phyloP scores from a whole-genome alignment of 192 early-diverging fungal species.

The Glomus cerebriforme region DNA sequence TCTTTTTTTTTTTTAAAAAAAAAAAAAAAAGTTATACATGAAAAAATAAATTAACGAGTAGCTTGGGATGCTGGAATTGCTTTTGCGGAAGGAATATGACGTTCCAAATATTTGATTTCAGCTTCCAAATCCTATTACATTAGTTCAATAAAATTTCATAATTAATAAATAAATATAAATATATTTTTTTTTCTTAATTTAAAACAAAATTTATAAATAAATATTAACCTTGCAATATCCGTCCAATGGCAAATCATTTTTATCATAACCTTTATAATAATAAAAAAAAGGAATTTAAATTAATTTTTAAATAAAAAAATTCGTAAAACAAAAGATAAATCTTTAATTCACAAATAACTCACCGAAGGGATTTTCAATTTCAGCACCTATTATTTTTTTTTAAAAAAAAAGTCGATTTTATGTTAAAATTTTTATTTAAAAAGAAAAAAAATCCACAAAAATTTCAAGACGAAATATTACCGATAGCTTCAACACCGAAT shows the following conservation, averaged over 20 bases:
- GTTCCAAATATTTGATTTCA: constrained; percentile 26
- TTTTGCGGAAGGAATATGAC: constrained; percentile 13
- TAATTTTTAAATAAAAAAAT: neutral
- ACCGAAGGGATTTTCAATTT: constrained; percentile 83
- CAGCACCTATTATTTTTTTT: constrained; percentile 44
- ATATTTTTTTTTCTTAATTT: too few species aligned
- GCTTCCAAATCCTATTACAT: constrained; percentile 28
- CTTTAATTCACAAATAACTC: constrained; percentile 27
- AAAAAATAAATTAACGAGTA: neutral
- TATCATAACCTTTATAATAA: constrained; percentile 16
- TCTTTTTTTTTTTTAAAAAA: neutral
- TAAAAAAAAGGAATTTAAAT: too few species aligned
- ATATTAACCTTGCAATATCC: constrained; percentile 21
- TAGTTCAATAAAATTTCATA: neutral
- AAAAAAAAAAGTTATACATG: neutral
- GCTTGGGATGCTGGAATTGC: neutral
- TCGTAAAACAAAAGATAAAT: neutral
- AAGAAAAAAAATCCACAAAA: neutral
- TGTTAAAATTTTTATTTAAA: neutral
- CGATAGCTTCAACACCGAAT: constrained; percentile 79
- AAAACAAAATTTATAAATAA: neutral
- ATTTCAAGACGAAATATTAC: neutral
- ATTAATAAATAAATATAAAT: too few species aligned
- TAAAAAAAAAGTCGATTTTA: too few species aligned
- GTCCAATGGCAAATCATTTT: constrained; percentile 29